Evolutionary conservation across 2,329 filamentous ascomycete genomes (phyloP).

Genomic region (Fusarium torulosum): DNA sequence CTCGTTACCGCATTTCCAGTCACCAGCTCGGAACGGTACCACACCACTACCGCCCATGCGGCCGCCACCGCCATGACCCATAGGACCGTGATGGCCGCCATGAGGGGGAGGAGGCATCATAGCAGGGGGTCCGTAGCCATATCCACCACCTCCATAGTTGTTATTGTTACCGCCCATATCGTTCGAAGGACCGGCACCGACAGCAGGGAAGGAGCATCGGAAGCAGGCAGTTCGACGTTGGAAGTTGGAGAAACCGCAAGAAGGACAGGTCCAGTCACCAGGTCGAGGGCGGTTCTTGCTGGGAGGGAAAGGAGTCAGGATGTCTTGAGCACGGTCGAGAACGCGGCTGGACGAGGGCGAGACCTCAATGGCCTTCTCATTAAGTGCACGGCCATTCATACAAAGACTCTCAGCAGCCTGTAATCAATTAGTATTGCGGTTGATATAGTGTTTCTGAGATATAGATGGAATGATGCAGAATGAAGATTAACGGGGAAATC

Average conservation of each 20-base stretch:
- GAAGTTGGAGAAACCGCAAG: slow-evolving; percentile 99
- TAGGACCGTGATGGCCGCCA: slow-evolving; percentile 71
- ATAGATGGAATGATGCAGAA: neutral
- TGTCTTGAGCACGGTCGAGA: slow-evolving; percentile 93
- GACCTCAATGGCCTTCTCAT: slow-evolving; percentile 99
- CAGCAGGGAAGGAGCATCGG: slow-evolving; percentile 98
- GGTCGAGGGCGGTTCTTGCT: slow-evolving; percentile 98
- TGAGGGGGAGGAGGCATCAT: slow-evolving; percentile 84
- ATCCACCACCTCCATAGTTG: slow-evolving; percentile 68
- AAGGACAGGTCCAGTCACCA: slow-evolving; percentile 98
- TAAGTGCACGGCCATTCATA: slow-evolving; percentile 98
- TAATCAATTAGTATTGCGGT: slow-evolving; percentile 26
- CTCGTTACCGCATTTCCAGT: slow-evolving; percentile 99
- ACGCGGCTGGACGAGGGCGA: slow-evolving; percentile 97
- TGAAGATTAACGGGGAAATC: neutral
- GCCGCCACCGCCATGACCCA: slow-evolving; percentile 70
- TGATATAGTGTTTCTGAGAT: neutral
- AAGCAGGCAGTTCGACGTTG: slow-evolving; percentile 98
- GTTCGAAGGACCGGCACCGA: slow-evolving; percentile 78
- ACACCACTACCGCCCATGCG: slow-evolving; percentile 86
- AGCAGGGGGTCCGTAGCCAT: slow-evolving; percentile 74
- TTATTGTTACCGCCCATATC: slow-evolving; percentile 77
- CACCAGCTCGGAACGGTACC: slow-evolving; percentile 96
- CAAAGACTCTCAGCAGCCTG: slow-evolving; percentile 97
- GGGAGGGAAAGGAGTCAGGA: slow-evolving; percentile 95